Base-by-base conservation (phyloP, 139 green algal species). In the Haematococcus sp. region DNA sequence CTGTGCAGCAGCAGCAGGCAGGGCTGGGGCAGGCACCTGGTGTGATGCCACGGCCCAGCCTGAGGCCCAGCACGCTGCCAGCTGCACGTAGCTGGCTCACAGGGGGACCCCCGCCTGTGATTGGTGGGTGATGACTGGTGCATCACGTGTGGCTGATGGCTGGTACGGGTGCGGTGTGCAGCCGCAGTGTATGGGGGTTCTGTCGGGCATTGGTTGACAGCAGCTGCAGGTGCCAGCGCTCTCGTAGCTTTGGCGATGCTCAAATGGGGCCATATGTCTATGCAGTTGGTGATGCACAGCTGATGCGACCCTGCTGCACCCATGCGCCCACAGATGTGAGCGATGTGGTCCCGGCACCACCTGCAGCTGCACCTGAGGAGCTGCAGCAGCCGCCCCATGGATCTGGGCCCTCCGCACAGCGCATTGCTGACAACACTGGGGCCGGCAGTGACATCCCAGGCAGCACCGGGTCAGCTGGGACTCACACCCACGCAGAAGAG, bases 41-140 rank as follows among this genome's bases (percentile, higher is more conserved):
- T 33, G 55, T 0, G 58, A 31, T 20, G 56, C 30, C 31, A 30
- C 44, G 17, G 66, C 35, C 35, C 35, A 20, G 22, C 9, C 35
- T 51, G 17, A 51, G 31, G 46, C 75, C 75, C 59, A 44, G 17
- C 75, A 81, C 75, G 13, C 68, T 72, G 75, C 75, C 75, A 0
- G 68, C 75, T 15, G 49, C 55, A 5, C 44, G 75, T 7, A 81
- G 75, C 68, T 81, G 75, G 75, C 55, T 81, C n/a, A 76, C 75
- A 0, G 75, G 66, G 9, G 44, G n/a, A 32, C 67, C 68, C 0
- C 44, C 75, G 0, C 23, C 49, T 15, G 4, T 34, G 55, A 54
- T 71, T 60, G 60, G 30, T 61, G 59, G 34, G 51, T 40, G 60
- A n/a, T 35, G 7, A 13, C 27, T 1, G 23, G 35, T 32, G 25